Percentiles rank a stretch among this genome's conserved stretches.
Evolutionary conservation across 805 yeast genomes (phyloP).

Genomic region (Pichia phayaonensis): DNA sequence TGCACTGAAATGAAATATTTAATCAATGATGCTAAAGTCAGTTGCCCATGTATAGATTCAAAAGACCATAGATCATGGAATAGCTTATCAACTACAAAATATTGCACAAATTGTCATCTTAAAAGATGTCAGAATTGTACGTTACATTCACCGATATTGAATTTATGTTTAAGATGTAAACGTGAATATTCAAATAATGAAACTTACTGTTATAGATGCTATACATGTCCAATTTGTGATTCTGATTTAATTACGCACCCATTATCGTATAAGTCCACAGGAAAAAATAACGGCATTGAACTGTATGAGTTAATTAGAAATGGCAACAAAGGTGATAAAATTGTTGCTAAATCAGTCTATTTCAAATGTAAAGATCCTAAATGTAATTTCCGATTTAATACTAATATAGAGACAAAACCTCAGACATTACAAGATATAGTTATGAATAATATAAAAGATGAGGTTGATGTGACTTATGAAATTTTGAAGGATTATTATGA

Average conservation of each 20-base stretch:
- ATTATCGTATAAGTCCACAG: slow-evolving; percentile 11
- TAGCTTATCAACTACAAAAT: slow-evolving; percentile 14
- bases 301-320: slow-evolving; percentile 2
- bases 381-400: slow-evolving; percentile 30
- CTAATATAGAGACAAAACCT: slow-evolving; percentile 35
- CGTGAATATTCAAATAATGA: neutral
- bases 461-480: slow-evolving; percentile 10
- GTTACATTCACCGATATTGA: slow-evolving; percentile 6
- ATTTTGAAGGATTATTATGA: slow-evolving; percentile 12
- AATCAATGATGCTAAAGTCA: slow-evolving; percentile 3
- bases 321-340: slow-evolving; percentile 2
- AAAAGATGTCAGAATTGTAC: slow-evolving; percentile 25
- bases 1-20: neutral
- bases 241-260: slow-evolving; percentile 13
- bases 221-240: slow-evolving; percentile 28
- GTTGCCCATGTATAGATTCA: slow-evolving; percentile 4
- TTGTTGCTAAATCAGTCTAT: slow-evolving; percentile 28
- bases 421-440: slow-evolving; percentile 30
- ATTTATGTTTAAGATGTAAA: slow-evolving; percentile 3
- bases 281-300: neutral
- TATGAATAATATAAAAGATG: slow-evolving; percentile 9
- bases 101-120: slow-evolving; percentile 24
- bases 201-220: slow-evolving; percentile 26
- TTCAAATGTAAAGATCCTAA: slow-evolving; percentile 33
- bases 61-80: slow-evolving; percentile 16